Evolutionary conservation across 129 eudicot species (phyloP).

Genomic region (Artemisia argyi): DNA sequence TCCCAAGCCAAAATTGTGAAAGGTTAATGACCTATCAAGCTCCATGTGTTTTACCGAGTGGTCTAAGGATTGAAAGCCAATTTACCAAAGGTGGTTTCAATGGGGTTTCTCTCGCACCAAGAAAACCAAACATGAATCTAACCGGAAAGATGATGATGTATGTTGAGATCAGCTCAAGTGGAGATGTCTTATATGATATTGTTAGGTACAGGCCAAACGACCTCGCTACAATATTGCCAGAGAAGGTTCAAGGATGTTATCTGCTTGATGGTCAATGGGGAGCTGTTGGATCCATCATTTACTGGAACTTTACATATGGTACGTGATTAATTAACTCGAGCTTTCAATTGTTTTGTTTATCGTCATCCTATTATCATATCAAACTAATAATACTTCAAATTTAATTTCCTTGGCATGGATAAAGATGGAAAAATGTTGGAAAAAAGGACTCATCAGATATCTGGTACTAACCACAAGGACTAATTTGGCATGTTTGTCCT

Average conservation of each 20-base stretch:
- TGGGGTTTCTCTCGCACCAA: too few relatives aligned
- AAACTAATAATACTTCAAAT: neutral
- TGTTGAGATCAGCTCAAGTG: conserved; percentile 15
- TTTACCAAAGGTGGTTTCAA: too few relatives aligned
- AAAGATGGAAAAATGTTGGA: too few relatives aligned
- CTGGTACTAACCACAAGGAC: too few relatives aligned
- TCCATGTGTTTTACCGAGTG: too few relatives aligned
- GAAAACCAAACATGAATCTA: neutral
- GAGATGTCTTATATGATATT: conserved; percentile 32
- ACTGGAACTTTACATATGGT: conserved; percentile 28
- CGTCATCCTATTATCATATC: too few relatives aligned
- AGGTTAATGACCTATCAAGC: too few relatives aligned
- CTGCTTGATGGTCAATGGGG: conserved; percentile 44
- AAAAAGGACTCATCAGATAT: too few relatives aligned
- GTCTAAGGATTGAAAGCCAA: too few relatives aligned
- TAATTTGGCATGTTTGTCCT: too few relatives aligned
- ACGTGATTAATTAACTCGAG: neutral
- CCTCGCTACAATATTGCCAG: conserved; percentile 26
- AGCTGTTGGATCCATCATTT: conserved; percentile 24
- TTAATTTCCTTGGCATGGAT: neutral
- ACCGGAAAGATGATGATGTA: conserved; percentile 16
- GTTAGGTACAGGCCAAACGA: conserved; percentile 33
- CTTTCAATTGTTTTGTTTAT: neutral
- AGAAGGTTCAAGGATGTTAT: conserved; percentile 23
- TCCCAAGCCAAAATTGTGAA: too few relatives aligned